Evolutionary conservation across 371 early-diverging fungal species (phyloP), one percentile per base, ranked within the genome.

Genomic region (Thermomucor indicae-seudaticae): DNA sequence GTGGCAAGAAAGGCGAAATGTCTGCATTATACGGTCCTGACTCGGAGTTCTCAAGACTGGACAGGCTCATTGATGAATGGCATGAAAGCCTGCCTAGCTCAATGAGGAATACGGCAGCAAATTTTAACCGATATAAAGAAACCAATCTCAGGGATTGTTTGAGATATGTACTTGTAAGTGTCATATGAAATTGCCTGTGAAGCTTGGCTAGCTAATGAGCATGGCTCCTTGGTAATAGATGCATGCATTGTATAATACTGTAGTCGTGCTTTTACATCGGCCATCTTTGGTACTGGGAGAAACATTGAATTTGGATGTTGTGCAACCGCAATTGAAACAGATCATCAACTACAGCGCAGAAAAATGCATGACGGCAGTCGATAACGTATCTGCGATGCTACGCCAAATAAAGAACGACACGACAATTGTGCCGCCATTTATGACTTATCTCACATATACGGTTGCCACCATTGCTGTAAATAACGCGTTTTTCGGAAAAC

Each of bases 401-500:
- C 63, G 64, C 12, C 58, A 60, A 27, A 65, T 78, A 24, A 64
- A 62, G 30, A 47, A 51, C 31, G 55, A 68, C 39, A 32, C 10
- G 17, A 14, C 31, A 5, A 14, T 54, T 14, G 70, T 72, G 47
- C 68, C 78, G 1, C 71, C 79, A 2, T 81, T 69, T 39, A 53
- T 79, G 35, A 64, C 79, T 2, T 82, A 82, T 35, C 62, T 79
- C 3, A 68, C 76, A 10, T 82, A 77, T 34, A 80, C 78, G 0
- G 74, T 75, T 0, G 80, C 80, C 2, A 82, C 83, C 14, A 74
- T 82, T 16, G 72, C 72, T 28, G 78, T 82, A 12, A 80, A 74
- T 22, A 65, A 66, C 14, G 72, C 78, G 3, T 82, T 80, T 30
- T 73, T 73, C 1, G 56, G 63, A 2, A 66, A 65, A 25, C 44